Base-by-base conservation (phyloP, 2,329 filamentous ascomycete genomes). In the Lasiodiplodia citricola region DNA sequence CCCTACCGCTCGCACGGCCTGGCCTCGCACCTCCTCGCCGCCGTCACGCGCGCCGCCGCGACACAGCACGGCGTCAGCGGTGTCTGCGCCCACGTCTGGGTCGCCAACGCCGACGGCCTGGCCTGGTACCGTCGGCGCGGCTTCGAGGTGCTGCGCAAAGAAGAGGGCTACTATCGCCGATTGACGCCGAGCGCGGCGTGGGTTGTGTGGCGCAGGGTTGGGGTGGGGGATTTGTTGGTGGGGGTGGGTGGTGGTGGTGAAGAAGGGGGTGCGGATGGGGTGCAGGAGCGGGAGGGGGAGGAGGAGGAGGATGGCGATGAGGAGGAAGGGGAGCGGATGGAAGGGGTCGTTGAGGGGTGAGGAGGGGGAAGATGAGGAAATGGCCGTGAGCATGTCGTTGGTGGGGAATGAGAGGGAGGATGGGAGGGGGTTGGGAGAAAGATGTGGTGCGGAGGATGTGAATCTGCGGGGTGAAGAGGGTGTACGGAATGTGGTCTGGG, bases 1-100 rank as follows among this genome's bases (percentile, higher is more conserved):
- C 87, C 88, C 0, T 89, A 88, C 75, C 85, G 88, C 31, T 79
- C 81, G 1, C 81, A 85, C 69, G 88, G 88, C 0, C 82, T 90
- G 28, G 88, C 88, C 2, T 82, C 85, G 13, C 82, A 85, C 21
- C 78, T 90, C 31, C 79, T 91, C 8, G 74, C 79, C 4, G 71
- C 71, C 2, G 72, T 85, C 75, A 80, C 72, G 73, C 83, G 71
- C 81, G 87, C 76, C 80, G 85, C 71, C 11, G 81, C 85, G 4
- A 80, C 81, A 38, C 79, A 84, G 67, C 85, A 88, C 70, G 82
- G 83, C 31, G 83, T 87, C 31, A 78, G 77, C 13, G 81, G 79
- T 16, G 83, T 90, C 23, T 87, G 86, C 2, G 88, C 88, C 13
- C 88, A 91, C 76, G 88, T 90, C 0, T 90, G 89, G 83, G 87